Percentiles rank a stretch among this genome's conserved stretches.
phyloP scores from a whole-genome alignment of 805 yeast species.

The Candida railenensis region DNA sequence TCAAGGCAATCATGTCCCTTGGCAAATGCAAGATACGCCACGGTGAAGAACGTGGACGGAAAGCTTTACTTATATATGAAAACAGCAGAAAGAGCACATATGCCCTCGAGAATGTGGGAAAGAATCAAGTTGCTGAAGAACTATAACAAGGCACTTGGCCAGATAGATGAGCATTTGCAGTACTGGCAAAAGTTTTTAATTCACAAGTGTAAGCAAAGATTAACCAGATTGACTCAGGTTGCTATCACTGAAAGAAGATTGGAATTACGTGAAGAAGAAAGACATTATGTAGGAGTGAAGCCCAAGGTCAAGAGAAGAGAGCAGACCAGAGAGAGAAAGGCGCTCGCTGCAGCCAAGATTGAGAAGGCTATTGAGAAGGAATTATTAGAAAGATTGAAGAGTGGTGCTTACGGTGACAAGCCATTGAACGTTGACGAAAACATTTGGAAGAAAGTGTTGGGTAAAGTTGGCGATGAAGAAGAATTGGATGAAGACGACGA shows the following conservation, averaged over 20 bases:
- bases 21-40: constrained; percentile 90
- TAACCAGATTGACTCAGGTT: constrained; percentile 92
- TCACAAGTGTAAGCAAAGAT: constrained; percentile 94
- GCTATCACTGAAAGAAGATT: constrained; percentile 92
- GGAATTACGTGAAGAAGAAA: constrained; percentile 87
- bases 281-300: constrained; percentile 88
- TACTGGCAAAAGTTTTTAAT: constrained; percentile 92
- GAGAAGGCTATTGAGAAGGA: constrained; percentile 97
- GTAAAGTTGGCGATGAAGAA: constrained; percentile 53
- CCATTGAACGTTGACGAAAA: constrained; percentile 95
- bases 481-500: constrained; percentile 65
- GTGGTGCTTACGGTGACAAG: constrained; percentile 98
- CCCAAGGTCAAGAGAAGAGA: constrained; percentile 96
- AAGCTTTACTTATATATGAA: constrained; percentile 86
- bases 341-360: constrained; percentile 92
- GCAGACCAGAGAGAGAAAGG: constrained; percentile 92
- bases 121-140: constrained; percentile 87
- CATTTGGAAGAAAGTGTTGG: constrained; percentile 92
- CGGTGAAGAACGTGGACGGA: constrained; percentile 79
- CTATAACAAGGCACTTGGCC: constrained; percentile 82
- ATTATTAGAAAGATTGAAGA: constrained; percentile 87
- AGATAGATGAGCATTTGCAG: constrained; percentile 79
- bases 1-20: constrained; percentile 92
- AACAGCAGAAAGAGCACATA: constrained; percentile 96
- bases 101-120: constrained; percentile 94